Percentiles rank a stretch among this genome's conserved stretches.
Conservation (phyloP, 2,329 filamentous ascomycete genomes). For the Xylariaceae sp. region DNA sequence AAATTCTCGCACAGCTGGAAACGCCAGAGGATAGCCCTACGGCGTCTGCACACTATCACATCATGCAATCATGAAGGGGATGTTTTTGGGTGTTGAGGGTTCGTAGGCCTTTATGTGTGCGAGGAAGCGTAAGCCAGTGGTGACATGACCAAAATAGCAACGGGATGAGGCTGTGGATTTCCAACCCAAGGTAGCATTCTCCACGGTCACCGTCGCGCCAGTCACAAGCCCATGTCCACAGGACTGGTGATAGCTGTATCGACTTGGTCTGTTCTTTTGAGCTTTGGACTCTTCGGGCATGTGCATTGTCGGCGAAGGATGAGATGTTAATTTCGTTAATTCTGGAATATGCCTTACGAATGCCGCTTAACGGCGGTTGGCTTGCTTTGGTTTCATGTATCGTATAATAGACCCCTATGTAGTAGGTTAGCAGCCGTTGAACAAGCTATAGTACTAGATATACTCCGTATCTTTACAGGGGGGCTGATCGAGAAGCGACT, state of each 20-base stretch:
- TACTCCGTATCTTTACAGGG: too few species aligned
- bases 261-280: neutral
- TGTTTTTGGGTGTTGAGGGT: too few species aligned
- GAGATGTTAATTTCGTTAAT: slow-evolving; percentile 10
- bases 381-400: slow-evolving; percentile 1
- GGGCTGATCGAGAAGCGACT: too few species aligned
- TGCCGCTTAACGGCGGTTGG: slow-evolving; percentile 5
- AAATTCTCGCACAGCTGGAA: too few species aligned
- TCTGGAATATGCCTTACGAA: slow-evolving; percentile 9
- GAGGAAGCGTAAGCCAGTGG: neutral
- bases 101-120: neutral
- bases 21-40: too few species aligned
- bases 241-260: neutral
- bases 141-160: slow-evolving; percentile 25
- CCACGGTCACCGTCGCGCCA: neutral
- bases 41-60: too few species aligned
- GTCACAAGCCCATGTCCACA: neutral
- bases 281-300: neutral
- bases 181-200: neutral
- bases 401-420: slow-evolving; percentile 1
- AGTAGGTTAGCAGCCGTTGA: too few species aligned
- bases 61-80: too few species aligned
- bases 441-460: too few species aligned
- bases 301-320: slow-evolving; percentile 6
- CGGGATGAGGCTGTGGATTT: slow-evolving; percentile 25